These are phyloP conservation scores for Suhomyces sp. DNA, from an alignment of 805 yeast species.

Conservation along the genomic window DNA sequence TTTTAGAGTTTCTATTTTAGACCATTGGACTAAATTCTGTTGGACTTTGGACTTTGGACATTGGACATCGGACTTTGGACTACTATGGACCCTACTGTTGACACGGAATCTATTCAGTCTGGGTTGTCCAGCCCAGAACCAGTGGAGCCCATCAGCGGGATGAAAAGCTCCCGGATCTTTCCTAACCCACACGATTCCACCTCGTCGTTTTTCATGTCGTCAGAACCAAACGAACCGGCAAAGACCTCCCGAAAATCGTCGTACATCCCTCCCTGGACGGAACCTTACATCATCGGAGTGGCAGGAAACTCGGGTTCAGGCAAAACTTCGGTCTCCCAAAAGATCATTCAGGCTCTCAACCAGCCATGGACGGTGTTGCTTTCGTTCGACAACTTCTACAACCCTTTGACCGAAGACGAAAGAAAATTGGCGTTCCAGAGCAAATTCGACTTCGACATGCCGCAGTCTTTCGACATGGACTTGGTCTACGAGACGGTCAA, in stretches of 20 bases:
- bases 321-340: slow-evolving; percentile 86
- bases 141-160: background rate
- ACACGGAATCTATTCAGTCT: background rate
- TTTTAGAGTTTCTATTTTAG: too few relatives aligned
- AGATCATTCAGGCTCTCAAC: slow-evolving; percentile 69
- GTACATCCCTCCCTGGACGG: slow-evolving; percentile 43
- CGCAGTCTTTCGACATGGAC: slow-evolving; percentile 81
- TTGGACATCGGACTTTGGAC: too few relatives aligned
- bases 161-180: slow-evolving; percentile 18
- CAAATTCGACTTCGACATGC: slow-evolving; percentile 83
- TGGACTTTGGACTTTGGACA: too few relatives aligned
- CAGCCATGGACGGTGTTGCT: slow-evolving; percentile 94
- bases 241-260: slow-evolving; percentile 9
- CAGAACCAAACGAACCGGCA: background rate
- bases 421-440: slow-evolving; percentile 60
- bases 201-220: slow-evolving; percentile 22
- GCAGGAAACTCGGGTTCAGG: slow-evolving; percentile 71
- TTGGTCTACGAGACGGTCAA: slow-evolving; percentile 59
- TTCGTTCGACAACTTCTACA: slow-evolving; percentile 89
- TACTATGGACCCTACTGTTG: background rate
- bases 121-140: background rate
- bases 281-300: slow-evolving; percentile 46
- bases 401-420: slow-evolving; percentile 63
- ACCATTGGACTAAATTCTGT: too few relatives aligned
- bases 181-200: slow-evolving; percentile 24